Conservation (phyloP, 2,329 filamentous ascomycete species). For the Cercospora beticola region DNA sequence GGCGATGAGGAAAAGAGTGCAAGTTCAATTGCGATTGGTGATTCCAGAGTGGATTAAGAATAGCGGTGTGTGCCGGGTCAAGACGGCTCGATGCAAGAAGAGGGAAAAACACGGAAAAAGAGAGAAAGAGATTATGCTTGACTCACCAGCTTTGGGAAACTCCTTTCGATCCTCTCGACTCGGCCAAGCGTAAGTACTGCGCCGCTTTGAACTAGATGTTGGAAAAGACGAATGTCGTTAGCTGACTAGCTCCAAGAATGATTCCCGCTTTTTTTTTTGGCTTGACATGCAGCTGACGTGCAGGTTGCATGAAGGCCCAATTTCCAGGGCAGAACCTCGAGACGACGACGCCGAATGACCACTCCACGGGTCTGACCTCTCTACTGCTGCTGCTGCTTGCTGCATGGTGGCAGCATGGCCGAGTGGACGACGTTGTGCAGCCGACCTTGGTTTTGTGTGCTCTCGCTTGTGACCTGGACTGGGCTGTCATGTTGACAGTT, state of each 20-base stretch:
- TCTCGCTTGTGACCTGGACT: neutral
- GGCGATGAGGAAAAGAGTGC: neutral
- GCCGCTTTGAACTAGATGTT: constrained; percentile 68
- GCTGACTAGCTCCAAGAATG: neutral
- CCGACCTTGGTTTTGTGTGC: neutral
- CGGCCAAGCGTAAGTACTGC: constrained; percentile 87
- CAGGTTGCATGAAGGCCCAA: constrained; percentile 30
- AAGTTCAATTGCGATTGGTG: neutral
- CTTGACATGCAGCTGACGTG: constrained; percentile 6
- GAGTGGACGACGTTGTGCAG: neutral
- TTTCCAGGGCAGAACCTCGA: constrained; percentile 18
- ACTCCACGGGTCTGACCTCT: neutral
- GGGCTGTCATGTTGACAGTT: neutral
- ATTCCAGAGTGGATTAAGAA: neutral
- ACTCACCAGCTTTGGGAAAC: constrained; percentile 94
- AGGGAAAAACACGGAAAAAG: neutral
- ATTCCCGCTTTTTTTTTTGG: neutral
- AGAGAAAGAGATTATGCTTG: neutral
- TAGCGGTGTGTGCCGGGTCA: neutral
- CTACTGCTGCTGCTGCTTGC: neutral
- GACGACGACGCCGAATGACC: constrained; percentile 7
- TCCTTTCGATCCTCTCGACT: constrained; percentile 83
- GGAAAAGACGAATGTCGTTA: constrained; percentile 16
- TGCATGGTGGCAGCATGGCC: neutral
- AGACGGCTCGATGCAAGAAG: neutral